phyloP scores from a whole-genome alignment of 176 grass and related monocot genomes.

The Tillandsia leiboldiana region DNA sequence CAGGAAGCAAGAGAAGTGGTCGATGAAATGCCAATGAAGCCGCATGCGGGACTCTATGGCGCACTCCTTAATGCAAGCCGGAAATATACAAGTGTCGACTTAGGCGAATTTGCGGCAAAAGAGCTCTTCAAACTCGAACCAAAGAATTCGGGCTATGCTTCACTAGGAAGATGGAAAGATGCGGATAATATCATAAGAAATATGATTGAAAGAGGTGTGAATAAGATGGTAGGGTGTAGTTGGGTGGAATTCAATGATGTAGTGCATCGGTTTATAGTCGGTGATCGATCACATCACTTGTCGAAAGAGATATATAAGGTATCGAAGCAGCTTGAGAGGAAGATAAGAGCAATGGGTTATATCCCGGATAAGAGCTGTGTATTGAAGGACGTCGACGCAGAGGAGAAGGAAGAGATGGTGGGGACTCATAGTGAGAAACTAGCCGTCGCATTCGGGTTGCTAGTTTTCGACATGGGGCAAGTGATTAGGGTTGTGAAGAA shows the following conservation, averaged over 20 bases:
- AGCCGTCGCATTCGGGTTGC: not conserved
- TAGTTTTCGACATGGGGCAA: not conserved
- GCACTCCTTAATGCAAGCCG: slow-evolving; percentile 11
- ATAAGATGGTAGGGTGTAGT: slow-evolving; percentile 13
- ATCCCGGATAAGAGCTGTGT: not conserved
- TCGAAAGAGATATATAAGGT: slow-evolving; percentile 4
- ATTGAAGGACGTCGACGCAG: not conserved
- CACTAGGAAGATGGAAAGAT: slow-evolving; percentile 9
- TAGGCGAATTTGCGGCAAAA: slow-evolving; percentile 11
- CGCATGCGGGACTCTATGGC: slow-evolving; percentile 19
- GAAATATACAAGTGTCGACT: not conserved
- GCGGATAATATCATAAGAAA: slow-evolving; percentile 3
- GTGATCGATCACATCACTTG: slow-evolving; percentile 10
- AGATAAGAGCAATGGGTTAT: not conserved
- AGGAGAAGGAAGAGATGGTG: slow-evolving; percentile 10
- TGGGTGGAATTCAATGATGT: slow-evolving; percentile 11
- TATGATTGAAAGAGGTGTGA: not conserved
- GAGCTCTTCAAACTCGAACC: slow-evolving; percentile 18
- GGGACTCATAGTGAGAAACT: slow-evolving; percentile 2
- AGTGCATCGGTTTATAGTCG: slow-evolving; percentile 5
- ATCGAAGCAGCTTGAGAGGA: not conserved
- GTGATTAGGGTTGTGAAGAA: slow-evolving; percentile 11
- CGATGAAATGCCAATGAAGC: slow-evolving; percentile 10
- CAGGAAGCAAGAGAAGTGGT: slow-evolving; percentile 12
- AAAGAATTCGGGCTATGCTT: slow-evolving; percentile 17